Percentiles rank a stretch among this genome's conserved stretches.
Conservation (phyloP, 2,329 filamentous ascomycete species). For the Botryotinia convoluta region DNA sequence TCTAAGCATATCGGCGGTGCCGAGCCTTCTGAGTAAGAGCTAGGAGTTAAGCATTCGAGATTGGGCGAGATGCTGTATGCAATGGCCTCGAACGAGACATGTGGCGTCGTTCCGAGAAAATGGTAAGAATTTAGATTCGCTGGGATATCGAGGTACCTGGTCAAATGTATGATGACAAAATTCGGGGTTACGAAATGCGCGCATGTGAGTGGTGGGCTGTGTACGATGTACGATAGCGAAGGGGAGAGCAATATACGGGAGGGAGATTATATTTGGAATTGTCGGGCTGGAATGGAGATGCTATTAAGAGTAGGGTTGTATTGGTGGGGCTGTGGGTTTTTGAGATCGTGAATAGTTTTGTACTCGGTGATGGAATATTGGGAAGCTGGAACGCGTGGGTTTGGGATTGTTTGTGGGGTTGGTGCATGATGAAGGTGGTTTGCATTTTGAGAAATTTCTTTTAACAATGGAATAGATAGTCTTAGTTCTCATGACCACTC, state of each 20-base stretch:
- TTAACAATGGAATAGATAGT: not conserved
- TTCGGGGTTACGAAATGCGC: not conserved
- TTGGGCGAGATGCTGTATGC: not conserved
- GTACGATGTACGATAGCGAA: not conserved
- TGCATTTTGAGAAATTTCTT: not conserved
- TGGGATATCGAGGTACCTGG: not conserved
- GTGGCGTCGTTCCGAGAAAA: not conserved
- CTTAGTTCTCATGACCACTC: not conserved
- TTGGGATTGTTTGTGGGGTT: not conserved
- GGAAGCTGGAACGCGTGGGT: not conserved
- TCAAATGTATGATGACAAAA: not conserved
- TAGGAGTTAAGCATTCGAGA: not conserved
- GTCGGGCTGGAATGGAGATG: not conserved
- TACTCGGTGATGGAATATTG: not conserved
- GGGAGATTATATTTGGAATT: not conserved
- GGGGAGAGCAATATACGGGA: not conserved
- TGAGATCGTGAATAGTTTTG: not conserved
- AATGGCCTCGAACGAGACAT: not conserved
- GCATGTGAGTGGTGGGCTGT: not conserved
- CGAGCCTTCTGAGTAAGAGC: not conserved
- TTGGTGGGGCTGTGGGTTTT: not conserved
- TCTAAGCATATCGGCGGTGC: not conserved
- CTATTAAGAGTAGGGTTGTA: not conserved
- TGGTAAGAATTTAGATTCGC: not conserved
- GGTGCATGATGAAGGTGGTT: not conserved